Percentiles rank a stretch among this genome's conserved stretches.
Evolutionary conservation across 306 rosid genomes (phyloP).

Genomic region (Malus sylvestris): DNA sequence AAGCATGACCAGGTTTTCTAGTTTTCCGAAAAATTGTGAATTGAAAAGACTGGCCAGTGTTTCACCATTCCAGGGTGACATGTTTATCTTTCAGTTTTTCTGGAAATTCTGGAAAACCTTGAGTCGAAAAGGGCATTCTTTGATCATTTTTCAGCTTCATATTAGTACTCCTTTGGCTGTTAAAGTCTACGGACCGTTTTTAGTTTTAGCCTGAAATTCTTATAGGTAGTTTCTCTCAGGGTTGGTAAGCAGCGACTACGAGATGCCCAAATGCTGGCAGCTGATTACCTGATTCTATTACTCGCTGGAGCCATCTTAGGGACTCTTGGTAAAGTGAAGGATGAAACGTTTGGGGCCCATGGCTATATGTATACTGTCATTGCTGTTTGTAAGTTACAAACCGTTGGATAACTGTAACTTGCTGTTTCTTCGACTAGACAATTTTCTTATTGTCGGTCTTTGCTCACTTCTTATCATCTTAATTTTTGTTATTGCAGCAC

Average conservation of each 20-base stretch:
- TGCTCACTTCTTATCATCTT: neutral
- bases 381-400: conserved; percentile 64
- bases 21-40: neutral
- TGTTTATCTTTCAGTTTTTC: neutral
- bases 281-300: conserved; percentile 62
- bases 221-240: conserved; percentile 38
- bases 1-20: neutral
- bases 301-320: conserved; percentile 85
- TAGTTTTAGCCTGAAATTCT: conserved; percentile 6
- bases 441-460: conserved; percentile 5
- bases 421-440: neutral
- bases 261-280: conserved; percentile 52
- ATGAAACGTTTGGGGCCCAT: conserved; percentile 56
- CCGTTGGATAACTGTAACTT: neutral
- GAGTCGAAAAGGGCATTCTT: neutral
- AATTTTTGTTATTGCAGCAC: conserved; percentile 22
- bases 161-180: neutral
- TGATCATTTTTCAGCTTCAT: neutral
- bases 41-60: neutral
- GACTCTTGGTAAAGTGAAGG: conserved; percentile 62
- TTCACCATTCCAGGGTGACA: neutral
- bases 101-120: neutral
- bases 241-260: conserved; percentile 67
- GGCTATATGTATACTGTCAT: conserved; percentile 74
- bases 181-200: neutral